Evolutionary conservation across 1,139 yeast species (phyloP).

Genomic region (Diutina scorzettiae): DNA sequence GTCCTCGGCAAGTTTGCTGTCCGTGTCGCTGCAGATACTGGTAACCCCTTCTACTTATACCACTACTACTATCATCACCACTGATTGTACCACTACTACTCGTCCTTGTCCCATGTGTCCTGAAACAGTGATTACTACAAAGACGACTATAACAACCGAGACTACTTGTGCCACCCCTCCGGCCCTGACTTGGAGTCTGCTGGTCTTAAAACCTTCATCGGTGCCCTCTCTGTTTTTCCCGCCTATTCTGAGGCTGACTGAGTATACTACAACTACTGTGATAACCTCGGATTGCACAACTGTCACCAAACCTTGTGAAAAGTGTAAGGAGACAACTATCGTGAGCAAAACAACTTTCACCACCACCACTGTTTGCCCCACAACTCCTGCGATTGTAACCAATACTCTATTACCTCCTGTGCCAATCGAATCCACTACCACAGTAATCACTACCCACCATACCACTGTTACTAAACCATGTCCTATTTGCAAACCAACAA

Average conservation of each 20-base stretch:
- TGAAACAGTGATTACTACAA: background rate
- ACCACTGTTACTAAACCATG: background rate
- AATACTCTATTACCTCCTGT: background rate
- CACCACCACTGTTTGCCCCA: background rate
- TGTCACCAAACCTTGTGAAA: background rate
- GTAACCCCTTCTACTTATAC: background rate
- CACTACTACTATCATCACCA: background rate
- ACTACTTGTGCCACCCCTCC: background rate
- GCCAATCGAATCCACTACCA: background rate
- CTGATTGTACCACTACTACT: background rate
- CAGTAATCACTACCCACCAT: background rate
- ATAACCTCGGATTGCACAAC: background rate
- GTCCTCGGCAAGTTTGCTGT: background rate
- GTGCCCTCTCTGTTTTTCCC: background rate
- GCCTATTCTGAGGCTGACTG: background rate
- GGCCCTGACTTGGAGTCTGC: background rate
- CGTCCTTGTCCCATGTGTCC: background rate
- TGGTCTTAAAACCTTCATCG: background rate
- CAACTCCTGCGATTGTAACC: background rate
- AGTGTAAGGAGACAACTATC: background rate
- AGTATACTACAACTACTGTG: background rate
- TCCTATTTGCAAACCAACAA: background rate
- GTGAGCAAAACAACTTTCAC: background rate
- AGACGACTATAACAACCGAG: background rate
- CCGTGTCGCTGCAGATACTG: background rate